Evolutionary conservation across 2,329 filamentous ascomycete species (phyloP).

Genomic region (Clarireedia homoeocarpa): DNA sequence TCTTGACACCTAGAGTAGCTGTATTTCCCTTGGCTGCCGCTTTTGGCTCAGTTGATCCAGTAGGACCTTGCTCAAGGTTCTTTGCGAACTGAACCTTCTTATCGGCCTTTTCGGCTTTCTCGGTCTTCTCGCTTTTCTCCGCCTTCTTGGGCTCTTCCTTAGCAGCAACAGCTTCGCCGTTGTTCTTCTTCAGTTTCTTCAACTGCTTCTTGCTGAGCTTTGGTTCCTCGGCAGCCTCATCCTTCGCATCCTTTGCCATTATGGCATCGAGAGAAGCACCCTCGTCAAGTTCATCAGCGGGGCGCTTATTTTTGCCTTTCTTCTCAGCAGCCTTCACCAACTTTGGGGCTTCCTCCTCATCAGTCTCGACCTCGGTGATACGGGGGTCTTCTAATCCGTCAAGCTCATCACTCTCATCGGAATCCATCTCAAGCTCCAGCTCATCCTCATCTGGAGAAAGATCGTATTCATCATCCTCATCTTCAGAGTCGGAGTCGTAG

Average conservation of each 20-base stretch:
- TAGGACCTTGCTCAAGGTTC: conserved; percentile 95
- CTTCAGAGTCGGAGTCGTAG: conserved; percentile 53
- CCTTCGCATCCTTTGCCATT: conserved; percentile 64
- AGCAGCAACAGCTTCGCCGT: conserved; percentile 69
- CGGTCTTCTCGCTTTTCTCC: conserved; percentile 35
- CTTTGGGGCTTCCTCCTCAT: conserved; percentile 66
- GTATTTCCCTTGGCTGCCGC: conserved; percentile 40
- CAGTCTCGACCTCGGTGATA: conserved; percentile 73
- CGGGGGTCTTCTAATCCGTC: conserved; percentile 73
- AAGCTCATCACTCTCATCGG: conserved; percentile 66
- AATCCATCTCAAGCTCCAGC: conserved; percentile 47
- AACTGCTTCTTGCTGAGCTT: conserved; percentile 93
- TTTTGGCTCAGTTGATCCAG: conserved; percentile 51
- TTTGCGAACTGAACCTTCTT: conserved; percentile 99
- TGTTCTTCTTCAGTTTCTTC: conserved; percentile 99
- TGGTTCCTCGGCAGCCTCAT: conserved; percentile 47
- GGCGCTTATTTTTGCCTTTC: conserved; percentile 84
- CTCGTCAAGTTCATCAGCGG: conserved; percentile 62
- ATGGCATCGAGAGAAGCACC: conserved; percentile 69
- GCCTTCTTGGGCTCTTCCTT: conserved; percentile 53
- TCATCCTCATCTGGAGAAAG: conserved; percentile 74
- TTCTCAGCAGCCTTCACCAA: conserved; percentile 36
- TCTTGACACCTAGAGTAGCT: conserved; percentile 61
- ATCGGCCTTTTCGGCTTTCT: conserved; percentile 52
- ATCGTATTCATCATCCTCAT: conserved; percentile 68